phyloP scores from a whole-genome alignment of 345 rosid species.

The Sisymbrium irio region DNA sequence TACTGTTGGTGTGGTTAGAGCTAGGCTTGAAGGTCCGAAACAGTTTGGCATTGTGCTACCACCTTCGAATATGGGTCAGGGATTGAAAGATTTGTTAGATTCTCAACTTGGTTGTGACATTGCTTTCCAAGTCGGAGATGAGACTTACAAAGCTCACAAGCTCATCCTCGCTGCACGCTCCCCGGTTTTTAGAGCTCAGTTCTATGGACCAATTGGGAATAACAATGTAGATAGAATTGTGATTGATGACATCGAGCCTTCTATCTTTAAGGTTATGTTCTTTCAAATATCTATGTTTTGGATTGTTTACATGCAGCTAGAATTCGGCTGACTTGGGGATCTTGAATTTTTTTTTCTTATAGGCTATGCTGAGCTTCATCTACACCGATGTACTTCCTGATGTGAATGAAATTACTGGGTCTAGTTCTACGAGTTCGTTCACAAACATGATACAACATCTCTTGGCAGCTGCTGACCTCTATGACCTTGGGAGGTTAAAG shows the following conservation, averaged over 20 bases:
- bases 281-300: not conserved
- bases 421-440: conserved; percentile 51
- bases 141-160: conserved; percentile 79
- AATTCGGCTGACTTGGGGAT: conserved; percentile 24
- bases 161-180: conserved; percentile 91
- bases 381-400: conserved; percentile 84
- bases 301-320: not conserved
- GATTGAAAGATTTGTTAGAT: conserved; percentile 65
- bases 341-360: conserved; percentile 17
- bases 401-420: conserved; percentile 64
- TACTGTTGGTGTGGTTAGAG: conserved; percentile 90
- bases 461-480: conserved; percentile 83
- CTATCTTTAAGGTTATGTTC: conserved; percentile 75
- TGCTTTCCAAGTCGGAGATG: conserved; percentile 70
- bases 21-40: conserved; percentile 70
- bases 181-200: conserved; percentile 90
- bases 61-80: conserved; percentile 74
- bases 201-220: conserved; percentile 85
- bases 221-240: conserved; percentile 48
- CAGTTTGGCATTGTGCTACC: conserved; percentile 55
- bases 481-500: conserved; percentile 79
- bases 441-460: conserved; percentile 90
- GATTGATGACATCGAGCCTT: conserved; percentile 74
- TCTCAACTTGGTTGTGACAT: conserved; percentile 77
- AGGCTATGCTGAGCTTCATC: conserved; percentile 91